Base-by-base conservation (phyloP, 805 yeast genomes). In the Candida manassasensis region DNA sequence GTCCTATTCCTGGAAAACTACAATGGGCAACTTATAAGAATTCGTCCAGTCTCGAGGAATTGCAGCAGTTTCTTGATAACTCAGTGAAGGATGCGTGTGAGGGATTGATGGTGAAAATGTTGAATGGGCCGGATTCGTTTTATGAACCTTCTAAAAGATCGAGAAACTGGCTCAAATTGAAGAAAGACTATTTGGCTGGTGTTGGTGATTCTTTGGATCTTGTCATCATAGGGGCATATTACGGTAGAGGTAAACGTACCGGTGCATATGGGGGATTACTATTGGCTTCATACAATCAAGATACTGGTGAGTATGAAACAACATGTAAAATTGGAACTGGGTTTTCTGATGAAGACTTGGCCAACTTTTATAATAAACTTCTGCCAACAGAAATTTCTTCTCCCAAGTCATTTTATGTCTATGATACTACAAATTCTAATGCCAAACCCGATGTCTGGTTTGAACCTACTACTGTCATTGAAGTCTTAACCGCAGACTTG, bases 321-420 rank as follows among this genome's bases (percentile, higher is more conserved):
- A 82, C 95, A 27, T 93, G 98, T 64, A 93, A 93, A 57, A 89
- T 94, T 37, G 98, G 98, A 32, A 93, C 98, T 0, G 98, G 98
- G 0, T 93, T 93, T 53, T 77, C 88, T 27, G 98, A 93, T 45
- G 97, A 65, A 44, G 73, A 79, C 50, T 68, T 93, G 38, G 77
- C 76, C 22, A 61, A 60, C 18, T 56, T 93, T 21, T 69, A 80
- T 48, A 73, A 71, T 17, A 67, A 67, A 32, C 68, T 93, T 39
- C 76, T 80, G 27, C 81, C 85, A 3, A 77, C 87, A 0, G 93
- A 79, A 35, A 72, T 77, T 10, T 51, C 62, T 0, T 63, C 55
- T n/a, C 83, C 95, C 2, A 82, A 79, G 45, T 68, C 83, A 0
- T 83, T 79, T 37, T 77, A 75, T 43, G 69, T 80, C 2, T 86